Percentiles rank a stretch among this genome's conserved stretches.
phyloP scores from a whole-genome alignment of 768 basidiomycete genomes.

The Hypholoma fasciculare region DNA sequence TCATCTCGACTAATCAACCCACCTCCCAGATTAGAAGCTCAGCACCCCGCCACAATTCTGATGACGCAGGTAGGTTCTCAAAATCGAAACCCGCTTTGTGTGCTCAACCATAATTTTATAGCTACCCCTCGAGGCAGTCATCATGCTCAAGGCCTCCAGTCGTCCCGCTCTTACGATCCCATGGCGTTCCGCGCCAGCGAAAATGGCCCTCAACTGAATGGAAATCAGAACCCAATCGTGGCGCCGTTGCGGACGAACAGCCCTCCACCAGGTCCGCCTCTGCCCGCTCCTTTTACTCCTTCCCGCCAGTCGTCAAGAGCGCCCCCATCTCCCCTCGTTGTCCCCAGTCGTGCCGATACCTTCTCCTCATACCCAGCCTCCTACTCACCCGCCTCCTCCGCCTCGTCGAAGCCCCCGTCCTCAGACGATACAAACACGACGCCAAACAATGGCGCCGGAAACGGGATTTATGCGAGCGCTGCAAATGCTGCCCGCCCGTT shows the following conservation, averaged over 20 bases:
- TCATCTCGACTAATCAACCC: constrained; percentile 12
- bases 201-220: constrained; percentile 22
- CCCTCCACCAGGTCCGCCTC: constrained; percentile 21
- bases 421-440: constrained; percentile 18
- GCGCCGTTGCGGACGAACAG: constrained; percentile 12
- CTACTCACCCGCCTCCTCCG: constrained; percentile 30
- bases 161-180: constrained; percentile 44
- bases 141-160: constrained; percentile 30
- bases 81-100: constrained; percentile 4
- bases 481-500: constrained; percentile 12
- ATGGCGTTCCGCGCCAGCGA: constrained; percentile 26
- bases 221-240: constrained; percentile 11
- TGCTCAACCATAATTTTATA: constrained; percentile 16
- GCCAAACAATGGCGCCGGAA: constrained; percentile 18
- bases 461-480: constrained; percentile 16
- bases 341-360: constrained; percentile 36
- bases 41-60: constrained; percentile 33
- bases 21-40: constrained; percentile 22
- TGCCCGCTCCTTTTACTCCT: constrained; percentile 21
- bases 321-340: constrained; percentile 37
- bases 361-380: constrained; percentile 30
- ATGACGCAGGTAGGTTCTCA: constrained; percentile 36
- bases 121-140: constrained; percentile 28
- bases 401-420: constrained; percentile 19
- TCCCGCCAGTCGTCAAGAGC: constrained; percentile 27